Evolutionary conservation across 306 rosid genomes (phyloP).

Genomic region (Glycine soja): DNA sequence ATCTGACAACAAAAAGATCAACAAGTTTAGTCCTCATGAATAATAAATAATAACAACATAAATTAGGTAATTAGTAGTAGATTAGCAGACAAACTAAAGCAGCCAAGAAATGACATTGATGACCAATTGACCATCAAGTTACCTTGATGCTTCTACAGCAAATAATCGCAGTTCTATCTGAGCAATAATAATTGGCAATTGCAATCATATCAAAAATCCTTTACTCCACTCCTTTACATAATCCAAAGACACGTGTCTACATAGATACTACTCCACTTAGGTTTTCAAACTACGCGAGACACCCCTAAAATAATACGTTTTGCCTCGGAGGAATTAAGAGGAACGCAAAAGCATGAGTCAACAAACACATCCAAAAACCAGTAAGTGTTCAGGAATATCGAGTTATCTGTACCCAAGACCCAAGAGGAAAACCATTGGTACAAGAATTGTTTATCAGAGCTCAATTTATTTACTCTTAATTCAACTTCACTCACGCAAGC

Average conservation of each 20-base stretch:
- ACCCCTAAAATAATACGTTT: too few relatives aligned
- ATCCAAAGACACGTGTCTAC: too few relatives aligned
- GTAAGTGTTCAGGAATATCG: not conserved
- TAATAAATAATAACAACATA: too few relatives aligned
- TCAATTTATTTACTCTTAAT: too few relatives aligned
- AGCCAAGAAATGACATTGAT: not conserved
- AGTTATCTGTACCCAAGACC: not conserved
- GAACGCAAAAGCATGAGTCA: too few relatives aligned
- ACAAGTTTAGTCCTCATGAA: too few relatives aligned
- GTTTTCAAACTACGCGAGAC: too few relatives aligned
- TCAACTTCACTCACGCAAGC: too few relatives aligned
- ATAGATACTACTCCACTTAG: too few relatives aligned
- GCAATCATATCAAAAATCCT: not conserved
- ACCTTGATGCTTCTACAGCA: not conserved
- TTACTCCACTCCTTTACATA: not conserved
- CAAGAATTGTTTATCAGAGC: not conserved
- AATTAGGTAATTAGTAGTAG: not conserved
- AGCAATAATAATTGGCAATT: not conserved
- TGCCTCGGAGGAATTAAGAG: too few relatives aligned
- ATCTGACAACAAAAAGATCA: conserved; percentile 62
- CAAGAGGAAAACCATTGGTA: not conserved
- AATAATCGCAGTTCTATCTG: not conserved
- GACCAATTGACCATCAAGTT: too few relatives aligned
- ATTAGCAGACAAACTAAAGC: not conserved
- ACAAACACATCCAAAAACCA: not conserved